Base-by-base conservation (phyloP, 2,329 filamentous ascomycete genomes). In the Verticillium alfalfae region DNA sequence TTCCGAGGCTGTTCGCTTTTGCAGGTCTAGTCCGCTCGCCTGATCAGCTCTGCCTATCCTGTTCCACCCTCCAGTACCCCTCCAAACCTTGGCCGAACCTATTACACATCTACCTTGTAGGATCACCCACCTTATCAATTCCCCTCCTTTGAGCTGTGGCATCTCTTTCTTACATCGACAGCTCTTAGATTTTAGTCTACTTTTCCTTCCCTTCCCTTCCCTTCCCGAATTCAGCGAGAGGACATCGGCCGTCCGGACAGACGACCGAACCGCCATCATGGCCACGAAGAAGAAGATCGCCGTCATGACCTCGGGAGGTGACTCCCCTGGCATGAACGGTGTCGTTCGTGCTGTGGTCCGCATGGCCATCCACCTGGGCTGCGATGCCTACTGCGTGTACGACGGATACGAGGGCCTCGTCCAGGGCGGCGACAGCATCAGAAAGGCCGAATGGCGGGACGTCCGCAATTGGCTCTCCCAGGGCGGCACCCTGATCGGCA, bases 351-450 rank as follows among this genome's bases (percentile, higher is more conserved):
- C 93, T 58, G 91, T 97, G 34, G 91, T 99, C 62, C 90, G 95
- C 68, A 97, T 93, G 85, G 87, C 93, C 58, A 92, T 98, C 68
- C 88, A 95, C 75, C 86, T 91, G 76, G 88, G 85, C 64, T 94
- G 91, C 72, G 90, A 93, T 69, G 84, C 90, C 64, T 95, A 86
- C 70, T 91, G 88, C 69, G 81, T 95, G 73, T 95, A 94, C 76
- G 95, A 98, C 76, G 95, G 95, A 64, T 99, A 99, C 78, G 93
- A 98, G 72, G 95, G 95, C 52, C 84, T 99, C 60, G 94, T 99
- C 34, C 86, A 90, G 67, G 95, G 94, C 68, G 93, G 92, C 56
- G 84, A 93, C 72, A 87, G 94, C 78, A 98, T 99, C 78, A 87
- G 86, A 69, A 85, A 91, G 78, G 92, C 96, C 86, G 79, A 86